Conservation (phyloP, 1,284 basidiomycete genomes). For the Trametes versicolor region DNA sequence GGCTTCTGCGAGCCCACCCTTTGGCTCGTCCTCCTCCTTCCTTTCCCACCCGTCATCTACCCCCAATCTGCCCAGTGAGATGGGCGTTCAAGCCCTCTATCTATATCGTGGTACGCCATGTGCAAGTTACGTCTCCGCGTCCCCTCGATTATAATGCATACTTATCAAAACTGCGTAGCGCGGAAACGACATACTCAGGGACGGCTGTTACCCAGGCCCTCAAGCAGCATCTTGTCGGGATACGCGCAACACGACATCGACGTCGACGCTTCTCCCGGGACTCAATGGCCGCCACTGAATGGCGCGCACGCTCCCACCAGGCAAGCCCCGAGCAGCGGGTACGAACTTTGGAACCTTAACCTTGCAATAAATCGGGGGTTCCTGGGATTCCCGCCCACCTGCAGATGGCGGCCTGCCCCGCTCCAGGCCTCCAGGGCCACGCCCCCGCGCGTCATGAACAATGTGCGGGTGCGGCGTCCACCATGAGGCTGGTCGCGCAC, state of each 20-base stretch:
- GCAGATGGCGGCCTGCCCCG: not conserved
- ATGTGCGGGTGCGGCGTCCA: too few species aligned
- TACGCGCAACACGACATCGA: not conserved
- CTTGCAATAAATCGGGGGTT: conserved; percentile 20
- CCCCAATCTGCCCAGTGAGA: not conserved
- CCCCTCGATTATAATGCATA: not conserved
- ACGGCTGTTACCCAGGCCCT: not conserved
- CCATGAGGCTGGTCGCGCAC: not conserved
- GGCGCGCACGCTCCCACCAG: not conserved
- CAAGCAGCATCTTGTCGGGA: not conserved
- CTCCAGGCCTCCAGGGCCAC: too few species aligned
- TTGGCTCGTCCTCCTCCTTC: not conserved
- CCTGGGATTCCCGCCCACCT: not conserved
- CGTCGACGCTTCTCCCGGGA: not conserved
- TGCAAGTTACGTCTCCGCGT: not conserved
- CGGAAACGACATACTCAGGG: too few species aligned
- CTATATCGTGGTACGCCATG: not conserved
- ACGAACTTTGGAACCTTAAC: conserved; percentile 13
- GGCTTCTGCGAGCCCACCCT: not conserved
- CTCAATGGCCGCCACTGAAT: not conserved
- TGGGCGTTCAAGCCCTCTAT: not conserved
- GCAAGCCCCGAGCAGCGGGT: not conserved
- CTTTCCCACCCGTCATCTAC: not conserved
- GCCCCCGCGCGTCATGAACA: too few species aligned
- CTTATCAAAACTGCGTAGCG: too few species aligned